Conservation (phyloP, 177 flowering plant species). For the Telopea speciosissima region DNA sequence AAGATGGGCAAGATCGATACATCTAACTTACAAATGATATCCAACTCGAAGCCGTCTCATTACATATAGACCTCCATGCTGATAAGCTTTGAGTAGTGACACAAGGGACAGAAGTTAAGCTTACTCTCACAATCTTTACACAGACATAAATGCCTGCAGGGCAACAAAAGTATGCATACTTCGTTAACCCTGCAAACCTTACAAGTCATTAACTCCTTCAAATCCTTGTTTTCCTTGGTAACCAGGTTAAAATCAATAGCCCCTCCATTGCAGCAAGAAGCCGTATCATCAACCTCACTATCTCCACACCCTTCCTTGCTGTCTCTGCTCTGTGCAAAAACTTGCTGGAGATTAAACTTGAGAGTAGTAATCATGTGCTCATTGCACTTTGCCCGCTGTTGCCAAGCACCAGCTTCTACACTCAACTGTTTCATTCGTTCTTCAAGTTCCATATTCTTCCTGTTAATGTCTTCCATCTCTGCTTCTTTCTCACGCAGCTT, state of each 20-base stretch:
- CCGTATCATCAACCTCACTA: constrained; percentile 82
- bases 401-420: constrained; percentile 68
- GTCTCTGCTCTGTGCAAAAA: constrained; percentile 53
- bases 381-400: constrained; percentile 63
- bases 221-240: constrained; percentile 39
- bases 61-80: constrained; percentile 76
- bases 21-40: constrained; percentile 13
- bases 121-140: constrained; percentile 85
- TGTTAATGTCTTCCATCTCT: constrained; percentile 60
- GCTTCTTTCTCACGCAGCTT: constrained; percentile 69
- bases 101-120: constrained; percentile 67
- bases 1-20: constrained; percentile 11
- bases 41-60: constrained; percentile 20
- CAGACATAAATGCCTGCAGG: constrained; percentile 86
- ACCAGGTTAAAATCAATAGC: constrained; percentile 52
- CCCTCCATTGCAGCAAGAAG: constrained; percentile 72
- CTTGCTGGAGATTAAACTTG: constrained; percentile 61
- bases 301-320: constrained; percentile 92
- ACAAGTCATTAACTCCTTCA: constrained; percentile 60
- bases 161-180: constrained; percentile 74
- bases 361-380: constrained; percentile 62
- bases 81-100: constrained; percentile 58
- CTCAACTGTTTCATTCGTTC: constrained; percentile 49
- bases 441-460: constrained; percentile 69
- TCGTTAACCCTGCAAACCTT: constrained; percentile 64